Base-by-base conservation (phyloP, 148 eudicot genomes). In the Amaranthus palmeri region DNA sequence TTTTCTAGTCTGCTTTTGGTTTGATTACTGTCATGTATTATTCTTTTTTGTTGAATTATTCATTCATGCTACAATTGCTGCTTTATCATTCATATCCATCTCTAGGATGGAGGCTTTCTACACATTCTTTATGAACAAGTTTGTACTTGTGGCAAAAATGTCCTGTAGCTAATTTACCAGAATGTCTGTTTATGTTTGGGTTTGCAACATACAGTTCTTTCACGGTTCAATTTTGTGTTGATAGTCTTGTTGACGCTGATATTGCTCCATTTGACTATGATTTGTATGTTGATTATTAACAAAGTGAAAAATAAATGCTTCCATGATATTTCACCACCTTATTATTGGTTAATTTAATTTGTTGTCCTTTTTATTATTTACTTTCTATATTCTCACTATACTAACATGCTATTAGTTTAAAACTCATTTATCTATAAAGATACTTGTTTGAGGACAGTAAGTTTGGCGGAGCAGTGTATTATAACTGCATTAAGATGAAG, bases 1-100 rank as follows among this genome's bases (percentile, higher is more conserved):
- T 73, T 64, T 65, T 48, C 54, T 64, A 11, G 51, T 14, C 48
- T 73, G 69, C 14, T 70, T 44, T 54, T 70, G 51, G 36, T 7
- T 60, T 64, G 43, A 49, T 48, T 55, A 36, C 10, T 18, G n/a
- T 69, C 53, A 25, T 56, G 55, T 17, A 2, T 51, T 43, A 17
- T 49, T 9, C 40, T 15, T 4, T 67, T 18, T 3, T 11, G 53
- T 17, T 17, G 54, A 8, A 25, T 25, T 25, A 25, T 25, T 25
- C 36, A 25, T 25, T 25, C 0, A 25, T 0, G 36, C 36, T 25
- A 25, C 36, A 25, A 25, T 25, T 49, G 54, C 54, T 65, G 68
- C 69, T 46, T 12, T 65, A 8, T 48, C 6, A 5, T 48, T 51
- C 47, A 14, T 43, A 4, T 67, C 15, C 56, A 70, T 62, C 52